Evolutionary conservation across 192 early-diverging fungal genomes (phyloP).

Genomic region (Coemansia sp.): DNA sequence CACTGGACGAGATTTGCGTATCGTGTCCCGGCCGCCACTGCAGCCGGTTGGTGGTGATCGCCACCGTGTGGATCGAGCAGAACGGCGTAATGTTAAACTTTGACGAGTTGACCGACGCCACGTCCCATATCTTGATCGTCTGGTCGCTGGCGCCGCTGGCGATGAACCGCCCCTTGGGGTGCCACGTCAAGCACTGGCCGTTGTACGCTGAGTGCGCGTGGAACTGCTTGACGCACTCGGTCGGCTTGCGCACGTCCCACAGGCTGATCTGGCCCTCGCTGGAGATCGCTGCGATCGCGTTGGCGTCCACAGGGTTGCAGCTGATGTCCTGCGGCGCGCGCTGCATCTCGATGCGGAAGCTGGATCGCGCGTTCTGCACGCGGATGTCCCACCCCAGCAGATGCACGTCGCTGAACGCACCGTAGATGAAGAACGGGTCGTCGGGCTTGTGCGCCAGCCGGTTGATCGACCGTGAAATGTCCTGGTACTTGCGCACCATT

Average conservation of each 20-base stretch:
- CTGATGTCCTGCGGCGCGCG: slow-evolving; percentile 34
- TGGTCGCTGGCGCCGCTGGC: slow-evolving; percentile 48
- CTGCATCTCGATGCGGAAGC: slow-evolving; percentile 17
- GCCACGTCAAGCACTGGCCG: slow-evolving; percentile 47
- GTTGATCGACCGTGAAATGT: slow-evolving; percentile 28
- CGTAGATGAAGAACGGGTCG: slow-evolving; percentile 39
- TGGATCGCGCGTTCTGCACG: slow-evolving; percentile 7
- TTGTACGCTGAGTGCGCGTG: slow-evolving; percentile 27
- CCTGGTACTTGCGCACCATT: slow-evolving; percentile 28
- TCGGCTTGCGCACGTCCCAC: slow-evolving; percentile 38
- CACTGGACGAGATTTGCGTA: slow-evolving; percentile 50
- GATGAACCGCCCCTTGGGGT: slow-evolving; percentile 50
- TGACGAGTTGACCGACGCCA: slow-evolving; percentile 16
- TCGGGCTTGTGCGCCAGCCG: slow-evolving; percentile 44
- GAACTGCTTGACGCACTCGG: slow-evolving; percentile 3
- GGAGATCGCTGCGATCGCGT: slow-evolving; percentile 32
- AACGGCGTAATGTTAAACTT: slow-evolving; percentile 26
- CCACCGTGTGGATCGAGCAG: slow-evolving; percentile 44
- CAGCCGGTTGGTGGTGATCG: slow-evolving; percentile 23
- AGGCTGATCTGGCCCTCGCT: slow-evolving; percentile 31
- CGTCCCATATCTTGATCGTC: slow-evolving; percentile 53
- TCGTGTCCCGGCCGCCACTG: slow-evolving; percentile 55
- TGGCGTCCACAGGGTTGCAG: slow-evolving; percentile 43
- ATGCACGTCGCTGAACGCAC: slow-evolving; percentile 29
- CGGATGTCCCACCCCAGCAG: slow-evolving; percentile 45